phyloP scores from a whole-genome alignment of 768 basidiomycete species.

The Lanmaoa rubissima region DNA sequence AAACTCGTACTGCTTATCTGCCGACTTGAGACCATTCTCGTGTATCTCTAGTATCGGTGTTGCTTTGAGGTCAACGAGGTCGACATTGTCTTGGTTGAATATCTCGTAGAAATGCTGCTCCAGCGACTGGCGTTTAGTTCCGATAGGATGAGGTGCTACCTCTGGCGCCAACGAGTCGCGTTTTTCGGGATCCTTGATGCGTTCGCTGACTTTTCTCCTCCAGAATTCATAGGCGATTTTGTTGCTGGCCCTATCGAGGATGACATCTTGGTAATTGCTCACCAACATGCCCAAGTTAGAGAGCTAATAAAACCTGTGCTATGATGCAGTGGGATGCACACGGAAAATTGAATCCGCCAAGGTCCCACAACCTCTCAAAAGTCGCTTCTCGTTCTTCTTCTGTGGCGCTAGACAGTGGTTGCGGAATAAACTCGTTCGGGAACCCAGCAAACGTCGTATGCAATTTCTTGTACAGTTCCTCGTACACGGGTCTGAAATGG shows the following conservation, averaged over 20 bases:
- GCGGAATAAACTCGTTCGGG: not conserved
- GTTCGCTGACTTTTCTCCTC: slow-evolving; percentile 15
- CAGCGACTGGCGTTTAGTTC: slow-evolving; percentile 2
- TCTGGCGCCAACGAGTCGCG: slow-evolving; percentile 14
- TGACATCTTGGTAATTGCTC: slow-evolving; percentile 4
- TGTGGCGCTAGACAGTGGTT: not conserved
- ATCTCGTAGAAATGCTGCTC: slow-evolving; percentile 14
- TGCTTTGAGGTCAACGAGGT: slow-evolving; percentile 9
- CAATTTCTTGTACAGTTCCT: slow-evolving; percentile 4
- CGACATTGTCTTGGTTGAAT: slow-evolving; percentile 17
- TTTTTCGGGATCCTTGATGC: slow-evolving; percentile 11
- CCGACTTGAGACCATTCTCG: slow-evolving; percentile 8
- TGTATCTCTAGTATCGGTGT: slow-evolving; percentile 9
- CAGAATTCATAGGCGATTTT: slow-evolving; percentile 7
- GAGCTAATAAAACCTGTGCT: too few relatives aligned
- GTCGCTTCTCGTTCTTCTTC: slow-evolving; percentile 8
- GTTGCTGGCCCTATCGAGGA: not conserved
- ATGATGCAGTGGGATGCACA: not conserved
- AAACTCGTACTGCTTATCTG: slow-evolving; percentile 3
- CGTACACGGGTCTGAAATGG: slow-evolving; percentile 14
- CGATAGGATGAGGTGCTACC: slow-evolving; percentile 11
- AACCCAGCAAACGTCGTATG: not conserved
- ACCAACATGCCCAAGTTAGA: not conserved
- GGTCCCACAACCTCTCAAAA: slow-evolving; percentile 11
- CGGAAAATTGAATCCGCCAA: slow-evolving; percentile 7